phyloP scores from a whole-genome alignment of 352 stramenopile genomes.

The Phytopythium helicoides region DNA sequence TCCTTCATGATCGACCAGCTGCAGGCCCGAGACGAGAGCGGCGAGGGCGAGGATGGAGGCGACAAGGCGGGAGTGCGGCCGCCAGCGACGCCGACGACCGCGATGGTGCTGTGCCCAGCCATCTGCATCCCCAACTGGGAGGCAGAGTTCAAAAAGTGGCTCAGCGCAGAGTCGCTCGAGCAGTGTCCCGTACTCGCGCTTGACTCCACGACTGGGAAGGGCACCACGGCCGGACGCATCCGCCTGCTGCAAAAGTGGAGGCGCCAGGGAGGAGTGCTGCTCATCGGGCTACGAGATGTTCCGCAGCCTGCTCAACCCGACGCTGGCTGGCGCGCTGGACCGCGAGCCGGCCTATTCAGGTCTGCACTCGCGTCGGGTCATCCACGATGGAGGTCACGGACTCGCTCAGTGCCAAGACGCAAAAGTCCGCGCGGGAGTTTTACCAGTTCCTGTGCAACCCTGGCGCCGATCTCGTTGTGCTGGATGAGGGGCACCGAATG shows the following conservation, averaged over 20 bases:
- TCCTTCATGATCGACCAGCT: constrained; percentile 69
- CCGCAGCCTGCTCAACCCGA: constrained; percentile 76
- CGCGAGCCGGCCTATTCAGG: constrained; percentile 47
- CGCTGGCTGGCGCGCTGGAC: constrained; percentile 26
- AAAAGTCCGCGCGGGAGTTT: constrained; percentile 58
- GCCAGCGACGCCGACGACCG: constrained; percentile 21
- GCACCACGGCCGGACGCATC: constrained; percentile 43
- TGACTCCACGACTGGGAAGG: constrained; percentile 58
- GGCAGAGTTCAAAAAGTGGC: constrained; percentile 97
- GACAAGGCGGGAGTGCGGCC: constrained; percentile 10
- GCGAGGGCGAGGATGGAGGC: background rate
- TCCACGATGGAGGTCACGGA: constrained; percentile 71
- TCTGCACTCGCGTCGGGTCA: constrained; percentile 60
- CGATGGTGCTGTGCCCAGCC: constrained; percentile 94
- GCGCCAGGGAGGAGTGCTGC: constrained; percentile 61
- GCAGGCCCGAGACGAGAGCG: constrained; percentile 4
- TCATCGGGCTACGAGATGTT: constrained; percentile 93
- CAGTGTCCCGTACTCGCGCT: constrained; percentile 60
- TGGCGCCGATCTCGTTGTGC: constrained; percentile 74
- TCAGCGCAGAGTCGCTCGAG: constrained; percentile 57
- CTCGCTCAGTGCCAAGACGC: constrained; percentile 36
- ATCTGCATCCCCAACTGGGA: constrained; percentile 98
- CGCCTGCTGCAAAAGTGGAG: constrained; percentile 76
- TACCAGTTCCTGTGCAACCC: constrained; percentile 51
- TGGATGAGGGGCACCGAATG: constrained; percentile 89